A percentile compares a stretch with the other conserved stretches of the same genome.
Evolutionary conservation across 1,284 basidiomycete species (phyloP).

Genomic region (Pterulicium gracile): DNA sequence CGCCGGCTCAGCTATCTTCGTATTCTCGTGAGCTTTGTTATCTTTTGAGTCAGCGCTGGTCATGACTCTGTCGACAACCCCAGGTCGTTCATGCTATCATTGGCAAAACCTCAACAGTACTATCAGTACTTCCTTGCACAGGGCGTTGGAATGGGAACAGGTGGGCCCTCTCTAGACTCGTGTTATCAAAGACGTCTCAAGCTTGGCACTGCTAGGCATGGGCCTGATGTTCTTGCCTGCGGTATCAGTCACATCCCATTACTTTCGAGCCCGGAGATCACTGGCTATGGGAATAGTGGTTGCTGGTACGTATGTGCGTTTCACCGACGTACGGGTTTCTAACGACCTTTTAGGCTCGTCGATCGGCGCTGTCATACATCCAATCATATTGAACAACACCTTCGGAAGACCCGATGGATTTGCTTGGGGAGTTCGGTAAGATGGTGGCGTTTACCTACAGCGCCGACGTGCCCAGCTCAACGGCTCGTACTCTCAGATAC

Average conservation of each 20-base stretch:
- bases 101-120: conserved; percentile 20
- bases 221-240: conserved; percentile 36
- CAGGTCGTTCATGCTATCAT: conserved; percentile 22
- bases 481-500: conserved; percentile 15
- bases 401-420: conserved; percentile 24
- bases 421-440: conserved; percentile 26
- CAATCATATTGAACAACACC: conserved; percentile 36
- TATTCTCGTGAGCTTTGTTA: conserved; percentile 12
- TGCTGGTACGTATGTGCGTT: conserved; percentile 13
- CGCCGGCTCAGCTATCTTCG: conserved; percentile 12
- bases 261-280: conserved; percentile 31
- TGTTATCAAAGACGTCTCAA: not conserved
- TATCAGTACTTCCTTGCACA: conserved; percentile 31
- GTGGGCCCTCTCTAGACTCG: not conserved
- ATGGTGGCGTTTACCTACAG: not conserved
- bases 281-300: conserved; percentile 37
- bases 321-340: not conserved
- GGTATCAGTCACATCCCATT: conserved; percentile 31
- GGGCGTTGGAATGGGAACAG: conserved; percentile 31
- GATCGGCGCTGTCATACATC: conserved; percentile 33
- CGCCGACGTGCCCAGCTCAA: no score
- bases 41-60: not conserved
- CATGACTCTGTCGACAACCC: not conserved
- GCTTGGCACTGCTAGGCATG: conserved; percentile 26
- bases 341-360: conserved; percentile 23